Evolutionary conservation across 1,139 yeast genomes (phyloP), one percentile per base, ranked within the genome.

Genomic region (Candida buenavistaensis): DNA sequence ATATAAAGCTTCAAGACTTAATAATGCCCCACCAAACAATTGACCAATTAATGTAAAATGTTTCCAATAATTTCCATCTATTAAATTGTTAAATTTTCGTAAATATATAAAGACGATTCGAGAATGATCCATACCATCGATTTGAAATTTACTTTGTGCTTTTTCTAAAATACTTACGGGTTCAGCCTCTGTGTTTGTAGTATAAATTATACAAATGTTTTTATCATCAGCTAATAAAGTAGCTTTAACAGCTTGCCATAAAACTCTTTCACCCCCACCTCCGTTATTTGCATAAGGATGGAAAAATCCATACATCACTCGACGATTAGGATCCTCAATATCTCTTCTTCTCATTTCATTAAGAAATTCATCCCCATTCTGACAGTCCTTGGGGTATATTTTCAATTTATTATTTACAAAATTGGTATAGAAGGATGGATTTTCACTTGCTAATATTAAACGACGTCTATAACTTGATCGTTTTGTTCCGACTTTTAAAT

Each of bases 271-370:
- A 15, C 99, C 99, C 25, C 99, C 99, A 13, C 98, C 98, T 25
- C 96, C 96, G 30, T 96, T 94, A 55, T 87, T 87, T 45, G 97
- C 90, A 50, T 83, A 86, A 0, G 98, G 98, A 59, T 94, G 99
- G 67, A 92, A 89, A 54, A 86, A 90, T 5, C 97, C 99, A 51
- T 68, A 83, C 13, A 87, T 55, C 13, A 67, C 45, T 33, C 55
- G 64, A 28, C 83, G 59, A 26, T 48, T 54, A 5, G 63, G 60
- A 46, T 69, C 78, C 12, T 55, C 51, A 5, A 60, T 56, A 22
- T 52, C 63, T 32, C 75, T 52, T 14, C 68, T 66, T 26, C 49
- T 54, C 64, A 67, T 59, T 22, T 48, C 50, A 8, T 47, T 45
- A 27, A 55, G 33, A 43, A 69, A 70, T 26, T 28, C 37, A 10